Evolutionary conservation across 768 basidiomycete genomes (phyloP), one percentile per base, ranked within the genome.

Genomic region (Serendipita sp.): DNA sequence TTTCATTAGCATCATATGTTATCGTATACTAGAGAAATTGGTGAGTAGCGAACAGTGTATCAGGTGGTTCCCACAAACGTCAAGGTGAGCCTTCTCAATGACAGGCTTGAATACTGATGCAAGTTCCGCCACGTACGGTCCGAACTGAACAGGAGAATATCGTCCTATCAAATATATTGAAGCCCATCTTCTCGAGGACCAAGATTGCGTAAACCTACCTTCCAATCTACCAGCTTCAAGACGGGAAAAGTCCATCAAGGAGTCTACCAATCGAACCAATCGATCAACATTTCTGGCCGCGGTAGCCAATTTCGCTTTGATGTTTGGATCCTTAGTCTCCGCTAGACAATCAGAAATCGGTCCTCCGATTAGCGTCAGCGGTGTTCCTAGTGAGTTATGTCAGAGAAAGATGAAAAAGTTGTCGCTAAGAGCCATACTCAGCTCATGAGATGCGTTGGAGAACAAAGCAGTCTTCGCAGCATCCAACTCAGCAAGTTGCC

Each of bases 171-270:
- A 22, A 65, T 11, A n/a, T 20, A 51, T 44, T 16, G 11, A 31
- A 20, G 26, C n/a, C n/a, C n/a, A n/a, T n/a, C n/a, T n/a, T n/a
- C n/a, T n/a, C n/a, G n/a, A n/a, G n/a, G n/a, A n/a, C n/a, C n/a
- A n/a, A n/a, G n/a, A 14, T 26, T 7, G 63, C 17, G 26, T 22
- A 3, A 14, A 64, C 64, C 2, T 24, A 65, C 64, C 66, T 38
- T 64, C 41, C 33, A 66, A 42, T 41, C 69, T 66, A 3, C 74
- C 74, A 0, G 71, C 72, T 63, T 73, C 74, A 9, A 75, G 64
- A 14, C 71, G 69, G 24, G 68, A 72, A 64, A 75, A 75, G 65
- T 76, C 75, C 73, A 75, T 73, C 16, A 76, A 62, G 13, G 72
- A 69, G 38, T 73, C 71, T 31, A 76, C 73, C 4, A 76, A 66